A percentile compares a stretch with the other conserved stretches of the same genome.
Conservation (phyloP, 805 yeast species). For the Zygosaccharomyces gambellarensis region DNA sequence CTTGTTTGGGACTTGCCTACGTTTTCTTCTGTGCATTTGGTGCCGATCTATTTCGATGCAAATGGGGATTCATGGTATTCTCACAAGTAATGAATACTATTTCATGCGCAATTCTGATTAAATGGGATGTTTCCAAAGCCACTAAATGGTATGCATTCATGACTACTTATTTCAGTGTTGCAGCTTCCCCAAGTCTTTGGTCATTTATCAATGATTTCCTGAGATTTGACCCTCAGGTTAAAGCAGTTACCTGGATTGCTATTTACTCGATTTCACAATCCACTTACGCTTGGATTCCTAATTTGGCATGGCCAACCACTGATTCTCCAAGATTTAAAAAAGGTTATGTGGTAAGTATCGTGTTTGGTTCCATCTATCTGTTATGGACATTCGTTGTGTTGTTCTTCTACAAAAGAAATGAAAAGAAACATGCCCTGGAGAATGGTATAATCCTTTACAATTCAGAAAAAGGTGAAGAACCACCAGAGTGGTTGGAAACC, state of each 20-base stretch:
- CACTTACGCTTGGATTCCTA: slow-evolving; percentile 55
- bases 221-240: slow-evolving; percentile 50
- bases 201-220: slow-evolving; percentile 55
- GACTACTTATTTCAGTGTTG: slow-evolving; percentile 56
- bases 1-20: slow-evolving; percentile 53
- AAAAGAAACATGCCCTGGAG: slow-evolving; percentile 40
- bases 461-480: slow-evolving; percentile 33
- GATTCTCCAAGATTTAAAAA: slow-evolving; percentile 53
- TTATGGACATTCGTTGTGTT: slow-evolving; percentile 49
- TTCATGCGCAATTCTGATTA: slow-evolving; percentile 52
- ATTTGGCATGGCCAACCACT: slow-evolving; percentile 49
- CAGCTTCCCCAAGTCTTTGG: slow-evolving; percentile 58
- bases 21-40: slow-evolving; percentile 44
- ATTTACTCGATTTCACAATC: slow-evolving; percentile 56
- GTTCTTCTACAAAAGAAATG: slow-evolving; percentile 51
- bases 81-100: slow-evolving; percentile 50
- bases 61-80: slow-evolving; percentile 51
- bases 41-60: slow-evolving; percentile 45
- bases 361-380: slow-evolving; percentile 42
- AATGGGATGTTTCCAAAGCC: slow-evolving; percentile 52
- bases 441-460: slow-evolving; percentile 49
- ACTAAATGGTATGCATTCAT: slow-evolving; percentile 65
- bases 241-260: slow-evolving; percentile 53
- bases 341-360: slow-evolving; percentile 50
- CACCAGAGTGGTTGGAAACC: slow-evolving; percentile 29